Evolutionary conservation across 1,139 yeast species (phyloP), one percentile per base, ranked within the genome.

Genomic region (Blastobotrys indianensis): DNA sequence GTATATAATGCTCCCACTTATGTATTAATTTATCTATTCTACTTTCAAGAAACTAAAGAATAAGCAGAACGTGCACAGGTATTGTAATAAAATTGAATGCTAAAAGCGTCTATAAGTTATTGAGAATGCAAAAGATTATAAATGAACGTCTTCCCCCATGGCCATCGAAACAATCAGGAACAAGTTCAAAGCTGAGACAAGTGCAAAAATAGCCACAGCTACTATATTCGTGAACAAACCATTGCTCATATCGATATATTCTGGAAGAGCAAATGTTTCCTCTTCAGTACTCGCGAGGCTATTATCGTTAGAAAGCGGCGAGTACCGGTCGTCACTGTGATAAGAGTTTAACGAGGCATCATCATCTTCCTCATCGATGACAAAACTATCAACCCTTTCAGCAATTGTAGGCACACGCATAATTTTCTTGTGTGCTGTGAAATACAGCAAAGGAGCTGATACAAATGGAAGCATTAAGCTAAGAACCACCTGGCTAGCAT

Each of bases 391-490:
- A 6, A 34, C 37, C 9, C 37, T 31, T 16, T 50, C 39, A 4
- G 55, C 39, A 30, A 45, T 44, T 16, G 54, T 49, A 1, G 65
- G 63, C 5, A 87, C 96, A 40, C 80, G 72, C 98, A 92, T 92
- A 49, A 82, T 80, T 41, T 75, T 68, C 55, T 79, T 81, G 44
- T 77, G 76, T 51, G 87, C 77, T 0, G 97, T 88, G 65, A 90
- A 90, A 64, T 80, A 84, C 40, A 90, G 79, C 54, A 90, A 69
- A 7, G 97, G 97, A 0, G 96, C 96, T 25, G 90, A 80, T 2
- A 88, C 94, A 51, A 88, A 79, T 1, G 98, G 98, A 48, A 92
- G 70, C 47, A 92, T 74, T 51, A 92, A 65, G 2, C 95, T 83
- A 37, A 92, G 72, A 9, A 86, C 86, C 23, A 92, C 98, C 63